Conservation (phyloP, 768 basidiomycete species). For the Lentinula guzmanii region DNA sequence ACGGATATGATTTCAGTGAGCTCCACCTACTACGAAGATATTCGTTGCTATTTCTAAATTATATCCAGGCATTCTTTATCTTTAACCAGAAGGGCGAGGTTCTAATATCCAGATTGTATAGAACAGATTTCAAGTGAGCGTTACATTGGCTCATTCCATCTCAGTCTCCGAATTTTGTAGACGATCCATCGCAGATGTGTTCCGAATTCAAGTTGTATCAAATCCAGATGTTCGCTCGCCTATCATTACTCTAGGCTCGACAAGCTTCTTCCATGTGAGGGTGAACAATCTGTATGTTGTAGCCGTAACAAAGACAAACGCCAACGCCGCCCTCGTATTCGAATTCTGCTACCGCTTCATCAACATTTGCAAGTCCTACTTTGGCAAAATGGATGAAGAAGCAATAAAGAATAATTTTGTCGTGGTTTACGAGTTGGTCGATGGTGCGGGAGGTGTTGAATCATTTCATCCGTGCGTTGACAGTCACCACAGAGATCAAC, state of each 20-base stretch:
- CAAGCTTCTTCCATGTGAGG: constrained; percentile 97
- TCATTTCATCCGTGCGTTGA: neutral
- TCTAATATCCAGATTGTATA: constrained; percentile 91
- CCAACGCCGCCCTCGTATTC: constrained; percentile 95
- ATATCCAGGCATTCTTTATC: constrained; percentile 90
- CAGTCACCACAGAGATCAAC: constrained; percentile 63
- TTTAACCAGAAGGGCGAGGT: constrained; percentile 99
- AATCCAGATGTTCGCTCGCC: constrained; percentile 96
- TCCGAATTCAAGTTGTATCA: constrained; percentile 97
- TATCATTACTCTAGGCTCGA: constrained; percentile 95
- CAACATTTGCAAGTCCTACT: constrained; percentile 91
- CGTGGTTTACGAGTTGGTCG: constrained; percentile 95
- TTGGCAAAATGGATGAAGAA: constrained; percentile 98
- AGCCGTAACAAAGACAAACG: constrained; percentile 94
- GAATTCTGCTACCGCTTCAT: constrained; percentile 98
- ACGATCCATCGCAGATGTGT: constrained; percentile 95
- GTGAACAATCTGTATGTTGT: constrained; percentile 95
- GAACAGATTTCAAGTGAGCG: constrained; percentile 92
- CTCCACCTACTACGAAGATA: neutral
- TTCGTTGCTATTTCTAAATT: neutral
- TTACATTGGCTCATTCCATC: constrained; percentile 3
- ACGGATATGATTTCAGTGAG: neutral
- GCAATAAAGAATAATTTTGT: constrained; percentile 99
- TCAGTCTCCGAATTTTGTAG: constrained; percentile 32
- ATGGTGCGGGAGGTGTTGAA: constrained; percentile 52